phyloP scores from a whole-genome alignment of 202 grass and related monocot species.

The Setaria italica region DNA sequence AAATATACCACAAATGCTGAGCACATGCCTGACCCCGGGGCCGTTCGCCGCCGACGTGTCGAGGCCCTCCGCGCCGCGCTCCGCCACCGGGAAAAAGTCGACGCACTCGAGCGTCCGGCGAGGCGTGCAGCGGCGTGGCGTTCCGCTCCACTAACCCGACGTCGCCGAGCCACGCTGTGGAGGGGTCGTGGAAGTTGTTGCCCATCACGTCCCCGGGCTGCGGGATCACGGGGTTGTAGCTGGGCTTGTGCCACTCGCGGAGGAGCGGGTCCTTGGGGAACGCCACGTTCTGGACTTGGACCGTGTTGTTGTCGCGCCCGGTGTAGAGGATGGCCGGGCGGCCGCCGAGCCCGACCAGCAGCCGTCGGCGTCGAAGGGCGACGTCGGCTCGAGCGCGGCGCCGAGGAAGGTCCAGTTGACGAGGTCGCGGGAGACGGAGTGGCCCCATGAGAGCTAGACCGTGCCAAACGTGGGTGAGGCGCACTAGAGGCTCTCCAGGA shows the following conservation, averaged over 20 bases:
- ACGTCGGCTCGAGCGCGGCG: slow-evolving; percentile 40
- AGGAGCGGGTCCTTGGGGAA: slow-evolving; percentile 53
- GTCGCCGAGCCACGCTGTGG: slow-evolving; percentile 51
- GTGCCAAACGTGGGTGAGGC: not conserved
- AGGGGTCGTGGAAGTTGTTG: slow-evolving; percentile 60
- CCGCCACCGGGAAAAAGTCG: slow-evolving; percentile 59
- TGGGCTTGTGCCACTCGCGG: slow-evolving; percentile 54
- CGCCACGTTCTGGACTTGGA: slow-evolving; percentile 62
- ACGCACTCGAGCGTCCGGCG: slow-evolving; percentile 55
- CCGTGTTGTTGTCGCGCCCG: slow-evolving; percentile 17
- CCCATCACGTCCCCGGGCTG: slow-evolving; percentile 36
- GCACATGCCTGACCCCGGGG: slow-evolving; percentile 46
- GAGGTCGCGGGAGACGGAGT: slow-evolving; percentile 65
- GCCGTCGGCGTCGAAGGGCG: slow-evolving; percentile 53
- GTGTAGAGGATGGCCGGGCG: slow-evolving; percentile 51
- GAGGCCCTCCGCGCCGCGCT: slow-evolving; percentile 38
- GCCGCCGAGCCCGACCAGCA: slow-evolving; percentile 55
- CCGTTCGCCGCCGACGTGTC: slow-evolving; percentile 1
- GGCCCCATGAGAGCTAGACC: slow-evolving; percentile 57
- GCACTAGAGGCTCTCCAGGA: too few relatives aligned
- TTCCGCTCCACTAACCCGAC: slow-evolving; percentile 50
- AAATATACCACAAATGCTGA: not conserved
- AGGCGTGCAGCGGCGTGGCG: slow-evolving; percentile 32
- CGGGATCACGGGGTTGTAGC: slow-evolving; percentile 52
- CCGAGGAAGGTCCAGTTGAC: slow-evolving; percentile 59